Base-by-base conservation (phyloP, 2,329 filamentous ascomycete genomes). In the Penicillium sp. region DNA sequence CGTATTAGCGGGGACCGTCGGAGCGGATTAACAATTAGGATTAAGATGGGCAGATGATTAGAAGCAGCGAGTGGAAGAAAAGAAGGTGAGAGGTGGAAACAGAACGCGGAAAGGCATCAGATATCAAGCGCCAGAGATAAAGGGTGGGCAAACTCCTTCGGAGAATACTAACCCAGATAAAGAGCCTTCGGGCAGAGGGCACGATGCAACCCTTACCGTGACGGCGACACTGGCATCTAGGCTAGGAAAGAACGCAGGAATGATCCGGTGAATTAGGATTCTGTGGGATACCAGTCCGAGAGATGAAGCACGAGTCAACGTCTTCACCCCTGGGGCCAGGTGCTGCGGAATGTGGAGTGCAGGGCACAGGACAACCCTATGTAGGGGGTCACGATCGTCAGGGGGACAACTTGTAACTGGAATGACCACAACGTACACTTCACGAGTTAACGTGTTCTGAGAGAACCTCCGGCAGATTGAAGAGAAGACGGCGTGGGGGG, bases 271-370 rank as follows among this genome's bases (percentile, higher is more conserved):
- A 60, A 58, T 53, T 55, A 36, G 48, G 55, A 57, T 53, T 56
- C 53, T 62, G 57, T 41, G 52, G 56, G 54, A 64, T 62, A 57
- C 63, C 57, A 64, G 53, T 59, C 50, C 50, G 41, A 60, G 52
- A 62, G 59, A 60, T 62, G 59, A 67, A 71, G 64, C 44, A 69
- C 68, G 68, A 71, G 62, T 64, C 51, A 71, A 71, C 68, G 68
- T 64, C 67, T 71, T 68, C 67, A 66, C 65, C 62, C 57, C 58
- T 63, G 58, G 54, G 58, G 59, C 56, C 53, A 45, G 47, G 57
- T 63, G 56, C 56, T 57, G 56, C 54, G 58, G 63, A 67, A 67
- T 63, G 62, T 64, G 60, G 60, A 58, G 56, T 53, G 58, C 50
- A 62, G 59, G 54, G 31, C 55, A 63, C 58, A 56, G 43, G 41